A percentile compares a stretch with the other conserved stretches of the same genome.
These are phyloP conservation scores for Terfezia boudieri DNA, from an alignment of 495 filamentous ascomycete species.

Conservation along the genomic window DNA sequence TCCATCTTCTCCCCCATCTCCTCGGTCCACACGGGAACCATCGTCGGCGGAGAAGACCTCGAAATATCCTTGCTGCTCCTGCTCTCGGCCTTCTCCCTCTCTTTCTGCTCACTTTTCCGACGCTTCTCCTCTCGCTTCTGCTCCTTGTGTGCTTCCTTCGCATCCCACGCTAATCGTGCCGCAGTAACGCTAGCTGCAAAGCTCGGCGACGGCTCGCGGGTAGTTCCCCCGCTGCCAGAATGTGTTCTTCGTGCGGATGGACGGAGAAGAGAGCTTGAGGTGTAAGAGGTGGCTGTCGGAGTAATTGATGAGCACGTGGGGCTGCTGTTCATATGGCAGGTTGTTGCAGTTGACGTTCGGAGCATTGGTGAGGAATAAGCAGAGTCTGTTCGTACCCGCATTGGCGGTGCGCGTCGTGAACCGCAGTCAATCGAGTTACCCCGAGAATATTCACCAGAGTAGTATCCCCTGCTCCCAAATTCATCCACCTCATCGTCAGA, in stretches of 20 bases:
- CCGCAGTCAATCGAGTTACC: neutral
- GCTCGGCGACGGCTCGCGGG: constrained; percentile 11
- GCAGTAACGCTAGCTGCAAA: constrained; percentile 17
- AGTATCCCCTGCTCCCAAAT: neutral
- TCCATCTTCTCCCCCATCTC: neutral
- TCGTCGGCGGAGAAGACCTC: neutral
- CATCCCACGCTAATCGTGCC: constrained; percentile 18
- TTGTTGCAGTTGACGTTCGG: constrained; percentile 7
- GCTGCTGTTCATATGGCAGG: constrained; percentile 1
- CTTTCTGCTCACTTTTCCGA: constrained; percentile 6
- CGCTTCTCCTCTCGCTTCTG: constrained; percentile 19
- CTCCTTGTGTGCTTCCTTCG: constrained; percentile 20
- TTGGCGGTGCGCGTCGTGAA: neutral
- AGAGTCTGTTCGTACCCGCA: constrained; percentile 3
- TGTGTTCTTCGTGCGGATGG: constrained; percentile 1
- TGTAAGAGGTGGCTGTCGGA: neutral
- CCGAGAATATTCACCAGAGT: neutral
- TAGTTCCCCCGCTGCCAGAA: neutral
- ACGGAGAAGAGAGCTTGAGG: neutral
- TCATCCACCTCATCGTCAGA: constrained; percentile 7
- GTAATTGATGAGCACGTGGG: constrained; percentile 9
- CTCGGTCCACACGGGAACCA: neutral
- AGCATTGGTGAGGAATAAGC: constrained; percentile 6
- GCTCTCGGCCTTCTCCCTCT: neutral
- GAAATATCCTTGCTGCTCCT: neutral